Evolutionary conservation across 1,284 basidiomycete species (phyloP), one percentile per base, ranked within the genome.

Genomic region (Schizopora paradoxa): DNA sequence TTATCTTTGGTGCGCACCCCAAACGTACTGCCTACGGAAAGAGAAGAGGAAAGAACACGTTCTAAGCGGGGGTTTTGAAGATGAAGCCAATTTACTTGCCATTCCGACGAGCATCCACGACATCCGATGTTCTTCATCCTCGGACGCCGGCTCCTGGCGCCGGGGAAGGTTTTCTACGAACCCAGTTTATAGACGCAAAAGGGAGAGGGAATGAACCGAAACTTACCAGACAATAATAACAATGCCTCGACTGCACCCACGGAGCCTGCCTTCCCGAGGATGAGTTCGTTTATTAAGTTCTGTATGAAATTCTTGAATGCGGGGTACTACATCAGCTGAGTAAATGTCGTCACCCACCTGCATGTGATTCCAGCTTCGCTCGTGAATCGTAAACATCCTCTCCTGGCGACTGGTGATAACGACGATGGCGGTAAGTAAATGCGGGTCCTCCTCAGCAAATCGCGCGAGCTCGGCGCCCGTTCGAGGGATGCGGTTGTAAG

Each of bases 231-330:
- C 3, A 68, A 54, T 0, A 68, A 56, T 10, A 68, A 50, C 6
- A 68, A 58, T 4, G 64, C 66, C 48, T 68, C 66, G 21, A 68
- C 65, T 21, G 66, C 61, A 2, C 66, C 66, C 5, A 66, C 61
- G n/a, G 55, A 58, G 0, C 60, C 61, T 16, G 59, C 57, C 27
- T 64, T 56, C 2, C 66, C 66, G 14, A 62, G 57, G 26, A 58
- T 55, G 29, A 58, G 44, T n/a, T 58, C 56, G 22, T 54, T 62
- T 58, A 36, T 64, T 51, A 51, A 62, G 57, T 50, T 66, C 61
- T 40, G 59, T 49, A 36, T 61, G 52, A 13, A 60, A 50, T n/a
- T 62, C 60, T 43, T 46, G 7, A 22, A 26, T 7, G 23, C 23
- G 11, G 44, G 36, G 28, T 49, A 48, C 7, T n/a, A n/a, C n/a